Evolutionary conservation across 768 basidiomycete species (phyloP), one percentile per base, ranked within the genome.

Genomic region (Chalciporus piperatus): DNA sequence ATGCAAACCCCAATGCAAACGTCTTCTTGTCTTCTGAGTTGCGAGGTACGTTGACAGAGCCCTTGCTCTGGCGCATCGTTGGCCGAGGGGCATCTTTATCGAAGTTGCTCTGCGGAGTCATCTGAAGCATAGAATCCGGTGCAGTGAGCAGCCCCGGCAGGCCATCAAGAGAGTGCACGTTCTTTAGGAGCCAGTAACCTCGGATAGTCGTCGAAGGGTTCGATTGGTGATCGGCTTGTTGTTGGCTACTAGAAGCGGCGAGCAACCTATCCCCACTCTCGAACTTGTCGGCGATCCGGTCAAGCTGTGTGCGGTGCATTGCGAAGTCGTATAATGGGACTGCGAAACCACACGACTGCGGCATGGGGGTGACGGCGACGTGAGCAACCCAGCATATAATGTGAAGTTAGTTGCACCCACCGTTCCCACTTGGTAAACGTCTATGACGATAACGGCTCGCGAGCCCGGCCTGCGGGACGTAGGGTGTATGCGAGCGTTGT

Each of bases 311-410:
- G 28, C 85, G 82, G 48, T 84, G 79, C 23, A 72, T 70, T 48
- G 76, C 70, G 66, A 83, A 87, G 40, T 76, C 72, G 62, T 80
- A 86, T 54, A 79, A 72, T 5, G 86, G 85, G 22, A 88, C 80
- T 4, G 76, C 76, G 54, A 72, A 87, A 17, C 86, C 84, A 55
- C 85, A 89, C 1, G 84, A 84, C 85, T 87, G 60, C n/a, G 27
- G 19, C 22, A 32, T 30, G 28, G 28, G 28, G 28, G n/a, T n/a
- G n/a, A n/a, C n/a, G 10, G 11, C 11, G 30, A 32, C 13, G 30
- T 32, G 30, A 32, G 30, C 12, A 32, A 13, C 13, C 30, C 11
- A 11, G n/a, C 2, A 14, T 35, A 10, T 16, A 14, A 10, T 20
- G 22, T 9, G 37, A 13, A 2, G 0, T 2, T n/a, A 56, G 30